Conservation (phyloP, 1,139 yeast genomes). For the Suhomyces yuchorum region DNA sequence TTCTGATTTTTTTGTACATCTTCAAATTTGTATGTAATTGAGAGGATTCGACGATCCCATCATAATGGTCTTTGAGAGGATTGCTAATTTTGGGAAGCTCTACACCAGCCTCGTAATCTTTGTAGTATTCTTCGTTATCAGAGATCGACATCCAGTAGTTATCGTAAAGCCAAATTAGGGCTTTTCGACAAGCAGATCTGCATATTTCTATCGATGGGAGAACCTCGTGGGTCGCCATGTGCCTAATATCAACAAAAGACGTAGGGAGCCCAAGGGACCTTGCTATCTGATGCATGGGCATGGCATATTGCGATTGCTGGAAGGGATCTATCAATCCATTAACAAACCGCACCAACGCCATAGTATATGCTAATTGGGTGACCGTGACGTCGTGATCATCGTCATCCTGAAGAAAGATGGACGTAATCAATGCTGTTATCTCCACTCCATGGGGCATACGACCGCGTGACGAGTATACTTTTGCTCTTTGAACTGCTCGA, state of each 20-base stretch:
- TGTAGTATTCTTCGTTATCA: slow-evolving; percentile 27
- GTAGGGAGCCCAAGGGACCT: slow-evolving; percentile 69
- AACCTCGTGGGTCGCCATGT: slow-evolving; percentile 87
- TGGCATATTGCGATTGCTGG: slow-evolving; percentile 77
- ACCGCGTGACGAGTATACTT: slow-evolving; percentile 41
- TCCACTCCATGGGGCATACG: slow-evolving; percentile 50
- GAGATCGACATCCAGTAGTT: slow-evolving; percentile 69
- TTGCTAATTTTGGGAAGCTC: background rate
- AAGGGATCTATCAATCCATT: slow-evolving; percentile 88
- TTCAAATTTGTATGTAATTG: slow-evolving; percentile 24
- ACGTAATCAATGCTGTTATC: slow-evolving; percentile 62
- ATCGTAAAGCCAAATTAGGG: slow-evolving; percentile 72
- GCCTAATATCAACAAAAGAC: slow-evolving; percentile 86
- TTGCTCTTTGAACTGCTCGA: slow-evolving; percentile 50
- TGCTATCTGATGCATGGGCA: slow-evolving; percentile 79
- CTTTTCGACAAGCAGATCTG: slow-evolving; percentile 57
- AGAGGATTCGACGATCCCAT: slow-evolving; percentile 2
- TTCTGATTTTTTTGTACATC: slow-evolving; percentile 43
- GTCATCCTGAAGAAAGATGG: slow-evolving; percentile 41
- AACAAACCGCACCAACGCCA: slow-evolving; percentile 84
- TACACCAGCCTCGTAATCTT: slow-evolving; percentile 16
- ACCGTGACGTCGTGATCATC: slow-evolving; percentile 26
- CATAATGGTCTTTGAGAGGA: slow-evolving; percentile 2
- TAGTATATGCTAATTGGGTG: slow-evolving; percentile 60
- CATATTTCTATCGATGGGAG: slow-evolving; percentile 73